A percentile compares a stretch with the other conserved stretches of the same genome.
Conservation (phyloP, 441 rosid species). For the Metrosideros polymorpha region DNA sequence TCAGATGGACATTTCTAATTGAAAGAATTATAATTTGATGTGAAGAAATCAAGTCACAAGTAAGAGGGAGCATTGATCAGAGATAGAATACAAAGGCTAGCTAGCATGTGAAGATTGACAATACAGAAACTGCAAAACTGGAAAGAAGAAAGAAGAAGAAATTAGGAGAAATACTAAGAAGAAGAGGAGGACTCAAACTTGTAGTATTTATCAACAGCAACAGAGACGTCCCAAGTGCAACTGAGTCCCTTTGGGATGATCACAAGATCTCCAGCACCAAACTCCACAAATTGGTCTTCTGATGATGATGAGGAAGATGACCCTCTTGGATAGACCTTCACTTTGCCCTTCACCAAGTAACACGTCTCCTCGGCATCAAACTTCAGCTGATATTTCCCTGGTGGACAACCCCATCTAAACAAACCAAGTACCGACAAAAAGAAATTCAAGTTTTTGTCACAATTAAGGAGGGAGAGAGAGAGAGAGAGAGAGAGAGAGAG, state of each 20-base stretch:
- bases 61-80: not conserved
- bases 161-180: not conserved
- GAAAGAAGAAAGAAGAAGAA: not conserved
- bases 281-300: conserved; percentile 48
- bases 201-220: conserved; percentile 81
- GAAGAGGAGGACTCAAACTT: conserved; percentile 53
- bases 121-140: not conserved
- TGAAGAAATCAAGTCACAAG: not conserved
- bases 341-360: conserved; percentile 40
- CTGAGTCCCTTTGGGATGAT: conserved; percentile 73
- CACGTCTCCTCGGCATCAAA: conserved; percentile 6
- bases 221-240: conserved; percentile 88
- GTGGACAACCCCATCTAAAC: conserved; percentile 5
- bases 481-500: not conserved
- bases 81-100: not conserved
- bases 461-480: not conserved
- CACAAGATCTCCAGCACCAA: conserved; percentile 92
- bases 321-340: conserved; percentile 61
- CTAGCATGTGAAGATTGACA: conserved; percentile 2
- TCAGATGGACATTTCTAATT: not conserved
- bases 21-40: not conserved
- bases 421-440: not conserved
- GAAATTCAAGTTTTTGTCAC: not conserved
- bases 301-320: conserved; percentile 1
- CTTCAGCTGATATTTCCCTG: conserved; percentile 6